These are phyloP conservation scores for Boletellus ananas DNA, from an alignment of 768 basidiomycete species.

Conservation along the genomic window DNA sequence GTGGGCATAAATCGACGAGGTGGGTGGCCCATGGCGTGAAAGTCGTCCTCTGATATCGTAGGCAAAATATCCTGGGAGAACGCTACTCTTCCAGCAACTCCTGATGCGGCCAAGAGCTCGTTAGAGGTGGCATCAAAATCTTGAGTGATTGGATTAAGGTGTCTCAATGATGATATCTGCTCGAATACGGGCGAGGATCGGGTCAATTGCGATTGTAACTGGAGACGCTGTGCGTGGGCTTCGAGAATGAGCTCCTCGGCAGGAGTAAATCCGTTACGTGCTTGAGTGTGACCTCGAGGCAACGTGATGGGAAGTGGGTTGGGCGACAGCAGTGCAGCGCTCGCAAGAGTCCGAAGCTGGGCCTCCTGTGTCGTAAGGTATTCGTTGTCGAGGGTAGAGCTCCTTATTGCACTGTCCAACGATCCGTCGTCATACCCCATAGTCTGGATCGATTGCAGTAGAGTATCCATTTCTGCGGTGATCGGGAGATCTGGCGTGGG, in stretches of 20 bases:
- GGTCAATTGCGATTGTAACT: constrained; percentile 11
- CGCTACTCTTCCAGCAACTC: constrained; percentile 3
- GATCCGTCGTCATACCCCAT: constrained; percentile 18
- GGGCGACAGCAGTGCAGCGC: constrained; percentile 10
- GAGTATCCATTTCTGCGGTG: constrained; percentile 38
- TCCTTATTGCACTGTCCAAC: constrained; percentile 12
- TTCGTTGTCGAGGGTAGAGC: constrained; percentile 13
- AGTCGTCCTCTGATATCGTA: constrained; percentile 36
- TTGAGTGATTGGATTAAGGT: constrained; percentile 5
- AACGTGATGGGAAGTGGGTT: constrained; percentile 4
- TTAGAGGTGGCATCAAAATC: constrained; percentile 3
- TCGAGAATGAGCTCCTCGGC: constrained; percentile 68
- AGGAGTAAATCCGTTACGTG: constrained; percentile 58
- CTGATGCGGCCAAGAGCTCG: constrained; percentile 1
- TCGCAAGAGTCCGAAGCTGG: constrained; percentile 23
- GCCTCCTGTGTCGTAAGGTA: constrained; percentile 18
- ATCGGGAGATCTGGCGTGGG: constrained; percentile 18
- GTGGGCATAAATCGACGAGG: constrained; percentile 4
- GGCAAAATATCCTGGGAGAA: constrained; percentile 21
- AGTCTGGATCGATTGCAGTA: constrained; percentile 35
- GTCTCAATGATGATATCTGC: constrained; percentile 4
- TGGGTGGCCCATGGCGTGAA: constrained; percentile 26
- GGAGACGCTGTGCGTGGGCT: constrained; percentile 38
- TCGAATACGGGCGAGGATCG: constrained; percentile 9
- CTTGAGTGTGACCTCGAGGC: constrained; percentile 31